A percentile compares a stretch with the other conserved stretches of the same genome.
Conservation (phyloP, 225 moss, liverwort and hornwort species). For the Pleurozium schreberi region DNA sequence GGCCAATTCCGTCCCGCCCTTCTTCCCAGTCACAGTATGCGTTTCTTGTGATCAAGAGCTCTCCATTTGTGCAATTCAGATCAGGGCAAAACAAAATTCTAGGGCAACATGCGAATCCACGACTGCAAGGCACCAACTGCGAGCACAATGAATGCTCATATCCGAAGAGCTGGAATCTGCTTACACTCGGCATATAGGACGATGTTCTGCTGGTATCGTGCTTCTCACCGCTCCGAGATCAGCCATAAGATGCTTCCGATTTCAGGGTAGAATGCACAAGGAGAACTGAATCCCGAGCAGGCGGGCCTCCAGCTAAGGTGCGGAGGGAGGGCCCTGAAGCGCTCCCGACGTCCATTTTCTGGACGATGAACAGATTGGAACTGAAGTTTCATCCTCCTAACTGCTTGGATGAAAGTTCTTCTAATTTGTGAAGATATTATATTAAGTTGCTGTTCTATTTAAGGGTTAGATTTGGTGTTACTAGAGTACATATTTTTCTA, state of each 20-base stretch:
- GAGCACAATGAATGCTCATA: background rate
- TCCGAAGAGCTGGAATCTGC: background rate
- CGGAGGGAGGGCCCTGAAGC: too few species aligned
- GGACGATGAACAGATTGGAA: too few species aligned
- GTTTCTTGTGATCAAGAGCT: background rate
- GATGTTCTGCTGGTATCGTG: background rate
- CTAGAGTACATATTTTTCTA: too few species aligned
- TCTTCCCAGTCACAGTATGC: background rate
- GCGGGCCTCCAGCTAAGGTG: background rate
- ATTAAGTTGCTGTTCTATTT: too few species aligned
- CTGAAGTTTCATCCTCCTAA: too few species aligned
- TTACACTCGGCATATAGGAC: background rate
- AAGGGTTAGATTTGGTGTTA: too few species aligned
- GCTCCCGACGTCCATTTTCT: too few species aligned
- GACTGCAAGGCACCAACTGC: background rate
- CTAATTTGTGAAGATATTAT: too few species aligned
- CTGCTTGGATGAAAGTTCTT: too few species aligned
- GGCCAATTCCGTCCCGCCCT: background rate
- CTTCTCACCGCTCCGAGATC: background rate
- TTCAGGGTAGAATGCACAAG: background rate
- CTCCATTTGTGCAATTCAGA: background rate
- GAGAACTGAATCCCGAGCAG: background rate
- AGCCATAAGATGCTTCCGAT: background rate
- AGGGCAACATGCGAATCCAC: background rate
- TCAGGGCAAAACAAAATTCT: background rate